Conservation (phyloP, 2,329 filamentous ascomycete species). For the Septoria petroselini region DNA sequence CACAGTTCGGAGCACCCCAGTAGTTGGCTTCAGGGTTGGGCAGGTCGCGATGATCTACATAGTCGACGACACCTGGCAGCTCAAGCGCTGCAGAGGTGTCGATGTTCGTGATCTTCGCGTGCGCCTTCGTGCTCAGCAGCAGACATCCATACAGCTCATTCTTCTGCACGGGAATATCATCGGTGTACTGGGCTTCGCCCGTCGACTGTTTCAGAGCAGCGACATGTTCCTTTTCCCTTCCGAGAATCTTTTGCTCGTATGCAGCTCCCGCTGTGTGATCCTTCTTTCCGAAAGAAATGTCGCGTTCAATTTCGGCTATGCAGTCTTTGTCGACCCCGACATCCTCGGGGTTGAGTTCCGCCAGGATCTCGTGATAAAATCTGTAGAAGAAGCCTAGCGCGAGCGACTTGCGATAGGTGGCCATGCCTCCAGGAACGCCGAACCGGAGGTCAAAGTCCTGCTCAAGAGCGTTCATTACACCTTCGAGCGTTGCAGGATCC, state of each 20-base stretch:
- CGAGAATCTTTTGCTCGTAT: slow-evolving; percentile 78
- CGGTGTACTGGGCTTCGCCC: slow-evolving; percentile 92
- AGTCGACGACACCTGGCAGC: slow-evolving; percentile 79
- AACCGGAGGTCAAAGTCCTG: slow-evolving; percentile 85
- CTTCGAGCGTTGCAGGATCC: slow-evolving; percentile 79
- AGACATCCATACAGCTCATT: slow-evolving; percentile 88
- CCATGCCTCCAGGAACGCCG: slow-evolving; percentile 94
- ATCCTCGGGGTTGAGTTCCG: slow-evolving; percentile 52
- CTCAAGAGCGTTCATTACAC: slow-evolving; percentile 83
- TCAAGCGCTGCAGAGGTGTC: slow-evolving; percentile 74
- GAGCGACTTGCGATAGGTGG: slow-evolving; percentile 86
- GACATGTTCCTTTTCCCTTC: slow-evolving; percentile 81
- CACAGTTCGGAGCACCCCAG: slow-evolving; percentile 81
- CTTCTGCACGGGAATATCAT: slow-evolving; percentile 81
- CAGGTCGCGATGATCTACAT: slow-evolving; percentile 78
- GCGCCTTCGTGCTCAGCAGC: slow-evolving; percentile 82
- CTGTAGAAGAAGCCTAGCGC: slow-evolving; percentile 94
- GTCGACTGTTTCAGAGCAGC: slow-evolving; percentile 91
- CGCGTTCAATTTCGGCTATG: slow-evolving; percentile 78
- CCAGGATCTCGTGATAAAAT: slow-evolving; percentile 87
- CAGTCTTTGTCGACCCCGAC: slow-evolving; percentile 66
- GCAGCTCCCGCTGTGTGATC: slow-evolving; percentile 71
- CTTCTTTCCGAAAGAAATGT: slow-evolving; percentile 74
- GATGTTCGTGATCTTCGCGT: slow-evolving; percentile 77
- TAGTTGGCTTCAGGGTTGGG: slow-evolving; percentile 77